Evolutionary conservation across 495 filamentous ascomycete genomes (phyloP).

Genomic region (Tetracladium setigerum): DNA sequence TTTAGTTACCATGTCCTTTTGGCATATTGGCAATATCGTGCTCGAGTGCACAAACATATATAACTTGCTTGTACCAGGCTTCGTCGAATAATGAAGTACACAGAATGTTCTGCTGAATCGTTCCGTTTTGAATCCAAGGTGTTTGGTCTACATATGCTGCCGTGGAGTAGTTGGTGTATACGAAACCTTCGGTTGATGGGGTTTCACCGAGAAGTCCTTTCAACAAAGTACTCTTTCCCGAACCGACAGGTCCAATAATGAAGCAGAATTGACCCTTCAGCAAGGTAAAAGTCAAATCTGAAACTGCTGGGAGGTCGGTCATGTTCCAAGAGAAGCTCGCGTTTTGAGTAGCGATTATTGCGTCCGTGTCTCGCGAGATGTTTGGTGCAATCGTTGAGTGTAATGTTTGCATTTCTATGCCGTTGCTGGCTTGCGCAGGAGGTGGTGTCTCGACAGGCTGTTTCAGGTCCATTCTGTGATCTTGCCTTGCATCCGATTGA

Average conservation of each 20-base stretch:
- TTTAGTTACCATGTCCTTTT: conserved; percentile 46
- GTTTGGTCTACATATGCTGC: conserved; percentile 36
- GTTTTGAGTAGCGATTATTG: conserved; percentile 6
- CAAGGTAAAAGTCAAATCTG: conserved; percentile 6
- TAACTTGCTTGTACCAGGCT: conserved; percentile 52
- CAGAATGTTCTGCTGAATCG: conserved; percentile 51
- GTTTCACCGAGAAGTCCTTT: conserved; percentile 45
- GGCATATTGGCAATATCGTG: conserved; percentile 48
- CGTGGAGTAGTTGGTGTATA: conserved; percentile 7
- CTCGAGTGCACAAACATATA: conserved; percentile 57
- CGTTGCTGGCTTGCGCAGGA: too few relatives aligned
- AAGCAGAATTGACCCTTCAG: conserved; percentile 6
- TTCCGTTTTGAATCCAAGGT: conserved; percentile 50
- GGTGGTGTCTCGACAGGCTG: too few relatives aligned
- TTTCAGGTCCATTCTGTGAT: conserved; percentile 5
- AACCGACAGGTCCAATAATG: conserved; percentile 38
- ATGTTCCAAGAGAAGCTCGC: conserved; percentile 11
- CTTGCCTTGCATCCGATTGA: not conserved
- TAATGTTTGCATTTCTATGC: not conserved
- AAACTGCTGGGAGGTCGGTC: not conserved
- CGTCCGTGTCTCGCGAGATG: not conserved
- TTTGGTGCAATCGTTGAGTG: not conserved
- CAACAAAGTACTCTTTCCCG: conserved; percentile 43
- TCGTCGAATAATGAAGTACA: conserved; percentile 45
- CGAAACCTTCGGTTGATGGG: conserved; percentile 21